These are phyloP conservation scores for Scedosporium boydii DNA, from an alignment of 2,329 filamentous ascomycete genomes.

Conservation along the genomic window DNA sequence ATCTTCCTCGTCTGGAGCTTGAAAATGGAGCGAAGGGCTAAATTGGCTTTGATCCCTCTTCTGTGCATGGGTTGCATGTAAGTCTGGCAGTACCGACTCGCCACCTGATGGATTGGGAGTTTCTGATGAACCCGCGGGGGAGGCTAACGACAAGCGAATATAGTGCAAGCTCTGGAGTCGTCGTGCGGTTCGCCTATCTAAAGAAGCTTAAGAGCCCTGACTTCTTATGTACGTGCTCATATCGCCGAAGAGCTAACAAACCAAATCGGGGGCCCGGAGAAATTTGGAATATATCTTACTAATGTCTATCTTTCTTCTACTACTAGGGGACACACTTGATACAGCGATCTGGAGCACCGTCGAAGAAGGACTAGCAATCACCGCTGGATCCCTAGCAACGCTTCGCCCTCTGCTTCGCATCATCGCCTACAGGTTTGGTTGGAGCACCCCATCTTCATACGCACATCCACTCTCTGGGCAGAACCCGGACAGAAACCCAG, in stretches of 20 bases:
- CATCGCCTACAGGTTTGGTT: slow-evolving; percentile 21
- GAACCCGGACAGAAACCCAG: neutral
- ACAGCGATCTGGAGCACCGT: slow-evolving; percentile 40
- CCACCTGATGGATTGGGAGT: neutral
- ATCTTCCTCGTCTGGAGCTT: slow-evolving; percentile 44
- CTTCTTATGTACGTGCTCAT: slow-evolving; percentile 29
- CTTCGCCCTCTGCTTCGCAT: slow-evolving; percentile 32
- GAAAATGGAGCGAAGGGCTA: slow-evolving; percentile 43
- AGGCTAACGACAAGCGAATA: neutral
- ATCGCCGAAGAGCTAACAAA: too few relatives aligned
- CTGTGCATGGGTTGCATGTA: slow-evolving; percentile 46
- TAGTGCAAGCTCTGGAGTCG: slow-evolving; percentile 34
- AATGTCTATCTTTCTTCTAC: neutral
- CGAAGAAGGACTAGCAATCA: slow-evolving; percentile 37
- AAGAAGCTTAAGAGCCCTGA: slow-evolving; percentile 27
- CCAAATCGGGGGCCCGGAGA: neutral
- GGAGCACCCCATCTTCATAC: neutral
- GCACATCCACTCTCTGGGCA: neutral
- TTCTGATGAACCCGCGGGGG: too few relatives aligned
- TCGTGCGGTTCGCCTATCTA: slow-evolving; percentile 30
- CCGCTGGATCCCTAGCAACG: slow-evolving; percentile 36
- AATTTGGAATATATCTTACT: neutral
- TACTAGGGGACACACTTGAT: slow-evolving; percentile 25
- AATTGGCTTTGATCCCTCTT: slow-evolving; percentile 40
- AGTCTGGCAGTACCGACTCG: slow-evolving; percentile 6